Conservation (phyloP, 768 basidiomycete genomes). For the Psilocybe cyanescens region DNA sequence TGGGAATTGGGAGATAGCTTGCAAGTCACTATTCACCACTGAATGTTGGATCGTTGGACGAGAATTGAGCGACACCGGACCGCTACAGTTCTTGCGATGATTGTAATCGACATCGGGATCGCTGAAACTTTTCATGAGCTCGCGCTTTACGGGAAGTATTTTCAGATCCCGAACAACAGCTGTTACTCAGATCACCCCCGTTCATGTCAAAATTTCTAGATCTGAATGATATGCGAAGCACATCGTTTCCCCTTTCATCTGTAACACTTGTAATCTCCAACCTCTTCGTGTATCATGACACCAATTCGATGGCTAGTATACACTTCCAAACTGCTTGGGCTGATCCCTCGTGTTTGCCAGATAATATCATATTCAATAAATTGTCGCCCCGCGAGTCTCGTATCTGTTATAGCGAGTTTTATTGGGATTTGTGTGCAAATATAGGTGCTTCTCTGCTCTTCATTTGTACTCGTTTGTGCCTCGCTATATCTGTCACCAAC, state of each 20-base stretch:
- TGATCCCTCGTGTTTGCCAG: too few species aligned
- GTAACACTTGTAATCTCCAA: neutral
- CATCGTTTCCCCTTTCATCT: neutral
- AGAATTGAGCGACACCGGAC: neutral
- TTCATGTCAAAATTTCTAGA: neutral
- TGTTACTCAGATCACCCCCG: constrained; percentile 1
- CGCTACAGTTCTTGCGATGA: neutral
- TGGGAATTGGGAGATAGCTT: neutral
- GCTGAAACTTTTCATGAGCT: neutral
- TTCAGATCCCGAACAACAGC: neutral
- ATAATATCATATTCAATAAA: too few species aligned
- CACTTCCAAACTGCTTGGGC: too few species aligned
- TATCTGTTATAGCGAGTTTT: too few species aligned
- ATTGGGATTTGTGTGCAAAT: too few species aligned
- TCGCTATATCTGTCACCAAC: neutral
- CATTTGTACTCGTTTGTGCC: neutral
- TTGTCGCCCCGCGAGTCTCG: too few species aligned
- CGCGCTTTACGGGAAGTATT: constrained; percentile 2
- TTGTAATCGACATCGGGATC: neutral
- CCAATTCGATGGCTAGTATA: neutral
- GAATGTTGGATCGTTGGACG: neutral
- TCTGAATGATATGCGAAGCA: constrained; percentile 5
- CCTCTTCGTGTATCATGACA: neutral
- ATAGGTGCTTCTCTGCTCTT: too few species aligned
- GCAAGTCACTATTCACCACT: neutral